Base-by-base conservation (phyloP, 495 filamentous ascomycete genomes). In the Hypoxylon perforatum region DNA sequence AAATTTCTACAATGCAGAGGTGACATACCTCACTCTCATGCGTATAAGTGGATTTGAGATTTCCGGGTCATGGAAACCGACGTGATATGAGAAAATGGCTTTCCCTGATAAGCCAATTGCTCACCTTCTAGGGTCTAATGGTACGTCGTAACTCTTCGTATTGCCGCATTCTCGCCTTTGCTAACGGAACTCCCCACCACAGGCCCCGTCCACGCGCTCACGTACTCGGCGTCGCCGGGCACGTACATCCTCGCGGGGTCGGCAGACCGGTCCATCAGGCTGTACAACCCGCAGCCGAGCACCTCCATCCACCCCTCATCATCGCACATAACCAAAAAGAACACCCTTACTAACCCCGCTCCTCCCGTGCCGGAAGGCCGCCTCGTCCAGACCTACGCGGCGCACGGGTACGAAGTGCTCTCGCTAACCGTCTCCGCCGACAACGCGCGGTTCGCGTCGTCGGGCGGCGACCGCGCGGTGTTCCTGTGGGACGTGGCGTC, bases 401-500 rank as follows among this genome's bases (percentile, higher is more conserved):
- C 91, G 2, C 95, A 99, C 81, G 92, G 91, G 66, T 93, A 98
- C 84, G 89, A 90, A 44, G 90, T 99, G 41, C 90, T 97, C 61
- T 89, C 91, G 60, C 79, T 99, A 41, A 82, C 85, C 62, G 88
- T 97, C 49, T 78, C 86, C n/a, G 63, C 74, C 45, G 87, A 91
- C 78, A 99, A 99, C 82, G 83, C 90, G 48, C 85, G 85, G 28
- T 97, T 98, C 74, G 87, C 86, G 19, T 91, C 87, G 41, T 86
- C 88, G 2, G 95, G 95, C 73, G 95, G 96, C 42, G 95, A 99
- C 81, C 87, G 92, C 66, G 84, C 84, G 67, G 92, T 96, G 4
- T 96, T 97, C 72, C 84, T 96, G 15, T 99, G 95, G 95, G 95
- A 99, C 78, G 95, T 97, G 0, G 78, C 87, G 4, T 89, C 90